phyloP scores from a whole-genome alignment of 345 rosid species.

The Eucalyptus polybractea region DNA sequence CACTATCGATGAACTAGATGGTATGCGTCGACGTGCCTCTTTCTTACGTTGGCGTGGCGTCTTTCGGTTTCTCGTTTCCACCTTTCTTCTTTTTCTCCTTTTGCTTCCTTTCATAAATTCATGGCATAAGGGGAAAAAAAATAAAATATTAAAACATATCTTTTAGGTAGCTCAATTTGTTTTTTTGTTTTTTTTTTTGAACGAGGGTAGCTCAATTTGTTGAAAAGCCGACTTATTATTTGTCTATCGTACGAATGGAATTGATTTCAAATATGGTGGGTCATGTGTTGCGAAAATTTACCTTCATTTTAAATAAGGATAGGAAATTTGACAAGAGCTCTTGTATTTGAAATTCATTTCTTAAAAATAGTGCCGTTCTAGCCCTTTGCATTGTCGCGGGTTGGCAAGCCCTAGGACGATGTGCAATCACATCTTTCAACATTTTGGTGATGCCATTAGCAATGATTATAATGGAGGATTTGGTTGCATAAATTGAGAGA shows the following conservation, averaged over 20 bases:
- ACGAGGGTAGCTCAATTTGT: not conserved
- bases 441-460: not conserved
- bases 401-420: not conserved
- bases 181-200: too few species aligned
- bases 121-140: not conserved
- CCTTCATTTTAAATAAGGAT: fast-evolving
- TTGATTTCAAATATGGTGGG: not conserved
- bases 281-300: not conserved
- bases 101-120: not conserved
- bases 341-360: not conserved
- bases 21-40: not conserved
- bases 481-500: not conserved
- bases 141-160: not conserved
- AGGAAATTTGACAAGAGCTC: not conserved
- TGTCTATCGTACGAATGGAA: not conserved
- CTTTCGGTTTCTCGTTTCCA: not conserved
- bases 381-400: not conserved
- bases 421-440: not conserved
- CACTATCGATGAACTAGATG: not conserved
- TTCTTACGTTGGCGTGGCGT: not conserved
- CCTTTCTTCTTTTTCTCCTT: not conserved
- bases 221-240: not conserved
- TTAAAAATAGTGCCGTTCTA: not conserved
- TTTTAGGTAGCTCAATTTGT: not conserved
- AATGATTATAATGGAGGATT: not conserved